These are phyloP conservation scores for Plectosphaerella plurivora DNA, from an alignment of 2,329 filamentous ascomycete species.

Conservation along the genomic window DNA sequence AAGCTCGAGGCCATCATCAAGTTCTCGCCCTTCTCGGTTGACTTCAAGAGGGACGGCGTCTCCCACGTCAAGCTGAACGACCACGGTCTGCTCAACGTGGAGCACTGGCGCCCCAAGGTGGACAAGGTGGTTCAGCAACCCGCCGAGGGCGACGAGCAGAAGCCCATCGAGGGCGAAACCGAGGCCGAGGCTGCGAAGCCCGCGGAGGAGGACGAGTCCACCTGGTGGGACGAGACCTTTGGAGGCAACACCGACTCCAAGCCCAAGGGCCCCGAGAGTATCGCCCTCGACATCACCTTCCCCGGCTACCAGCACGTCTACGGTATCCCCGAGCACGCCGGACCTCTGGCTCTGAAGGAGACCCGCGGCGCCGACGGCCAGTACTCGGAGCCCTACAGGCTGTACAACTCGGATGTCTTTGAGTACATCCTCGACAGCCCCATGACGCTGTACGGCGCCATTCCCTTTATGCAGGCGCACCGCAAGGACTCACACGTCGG, in stretches of 20 bases:
- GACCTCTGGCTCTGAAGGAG: constrained; percentile 80
- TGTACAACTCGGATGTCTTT: constrained; percentile 97
- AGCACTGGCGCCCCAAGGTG: constrained; percentile 90
- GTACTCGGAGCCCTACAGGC: constrained; percentile 82
- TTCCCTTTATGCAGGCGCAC: constrained; percentile 97
- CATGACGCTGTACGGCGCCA: constrained; percentile 97
- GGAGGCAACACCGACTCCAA: constrained; percentile 94
- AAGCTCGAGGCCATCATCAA: constrained; percentile 79
- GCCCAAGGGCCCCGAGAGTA: constrained; percentile 88
- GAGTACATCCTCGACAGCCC: constrained; percentile 96
- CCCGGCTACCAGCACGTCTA: constrained; percentile 88
- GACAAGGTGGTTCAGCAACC: constrained; percentile 50
- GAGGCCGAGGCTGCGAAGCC: constrained; percentile 37
- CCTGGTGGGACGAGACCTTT: constrained; percentile 97
- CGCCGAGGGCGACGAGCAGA: constrained; percentile 41
- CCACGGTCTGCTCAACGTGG: constrained; percentile 83
- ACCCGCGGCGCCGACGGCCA: constrained; percentile 85
- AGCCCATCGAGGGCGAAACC: constrained; percentile 25
- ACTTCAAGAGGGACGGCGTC: constrained; percentile 79
- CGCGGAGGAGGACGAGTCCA: constrained; percentile 69
- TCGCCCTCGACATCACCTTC: constrained; percentile 89
- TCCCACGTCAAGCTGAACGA: constrained; percentile 87
- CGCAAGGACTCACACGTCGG: constrained; percentile 90
- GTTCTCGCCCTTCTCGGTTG: constrained; percentile 76
- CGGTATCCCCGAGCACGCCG: constrained; percentile 90